phyloP scores from a whole-genome alignment of 2,329 filamentous ascomycete genomes.

The Helminthosporium solani region DNA sequence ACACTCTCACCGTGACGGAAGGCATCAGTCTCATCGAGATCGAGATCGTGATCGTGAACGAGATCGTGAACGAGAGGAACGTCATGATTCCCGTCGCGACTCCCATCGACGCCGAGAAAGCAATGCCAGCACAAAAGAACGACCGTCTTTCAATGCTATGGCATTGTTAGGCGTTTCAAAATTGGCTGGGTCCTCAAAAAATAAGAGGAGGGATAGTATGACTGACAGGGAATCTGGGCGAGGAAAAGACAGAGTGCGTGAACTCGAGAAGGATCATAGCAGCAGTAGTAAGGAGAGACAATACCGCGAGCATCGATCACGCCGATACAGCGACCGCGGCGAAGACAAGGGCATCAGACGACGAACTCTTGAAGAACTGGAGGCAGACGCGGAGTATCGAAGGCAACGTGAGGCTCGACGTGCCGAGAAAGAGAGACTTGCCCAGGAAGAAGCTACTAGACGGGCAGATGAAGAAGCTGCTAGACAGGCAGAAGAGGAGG shows the following conservation, averaged over 20 bases:
- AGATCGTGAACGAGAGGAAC: neutral
- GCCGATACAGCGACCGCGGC: slow-evolving; percentile 28
- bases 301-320: slow-evolving; percentile 29
- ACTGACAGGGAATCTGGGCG: slow-evolving; percentile 29
- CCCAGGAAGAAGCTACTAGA: slow-evolving; percentile 27
- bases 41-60: neutral
- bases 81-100: neutral
- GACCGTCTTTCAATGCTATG: slow-evolving; percentile 19
- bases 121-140: slow-evolving; percentile 30
- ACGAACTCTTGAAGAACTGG: slow-evolving; percentile 23
- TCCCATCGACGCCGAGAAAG: slow-evolving; percentile 35
- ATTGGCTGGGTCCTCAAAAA: slow-evolving; percentile 20
- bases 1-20: slow-evolving; percentile 28
- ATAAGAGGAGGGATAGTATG: slow-evolving; percentile 35
- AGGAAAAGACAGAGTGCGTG: slow-evolving; percentile 21
- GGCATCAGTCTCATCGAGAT: slow-evolving; percentile 12
- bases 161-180: slow-evolving; percentile 23
- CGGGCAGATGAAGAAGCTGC: neutral
- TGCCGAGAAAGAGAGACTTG: slow-evolving; percentile 28
- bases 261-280: slow-evolving; percentile 18
- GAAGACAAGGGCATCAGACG: slow-evolving; percentile 34
- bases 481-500: slow-evolving; percentile 24
- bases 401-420: slow-evolving; percentile 32
- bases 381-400: slow-evolving; percentile 28
- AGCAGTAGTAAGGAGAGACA: slow-evolving; percentile 30